Percentiles rank a stretch among this genome's conserved stretches.
phyloP scores from a whole-genome alignment of 208 protist genomes.

The Leishmania braziliensis region DNA sequence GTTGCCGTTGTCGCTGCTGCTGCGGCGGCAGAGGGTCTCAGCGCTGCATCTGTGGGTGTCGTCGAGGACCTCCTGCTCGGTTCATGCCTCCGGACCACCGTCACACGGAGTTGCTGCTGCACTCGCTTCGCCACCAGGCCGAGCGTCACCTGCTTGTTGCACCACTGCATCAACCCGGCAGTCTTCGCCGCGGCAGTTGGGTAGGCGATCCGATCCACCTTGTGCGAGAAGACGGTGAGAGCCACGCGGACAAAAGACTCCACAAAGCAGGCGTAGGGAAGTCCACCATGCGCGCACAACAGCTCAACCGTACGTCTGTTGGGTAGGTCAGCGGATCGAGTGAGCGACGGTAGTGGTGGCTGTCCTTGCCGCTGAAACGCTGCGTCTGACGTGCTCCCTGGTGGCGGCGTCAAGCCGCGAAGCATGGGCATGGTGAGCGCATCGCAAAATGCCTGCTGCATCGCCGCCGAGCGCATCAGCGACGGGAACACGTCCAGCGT shows the following conservation, averaged over 20 bases:
- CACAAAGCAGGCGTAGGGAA: constrained; percentile 66
- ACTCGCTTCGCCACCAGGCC: constrained; percentile 39
- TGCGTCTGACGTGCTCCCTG: background rate
- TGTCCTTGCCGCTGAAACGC: background rate
- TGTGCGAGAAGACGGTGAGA: constrained; percentile 68
- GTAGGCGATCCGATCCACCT: constrained; percentile 44
- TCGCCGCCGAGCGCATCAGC: constrained; percentile 43
- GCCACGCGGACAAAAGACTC: constrained; percentile 79
- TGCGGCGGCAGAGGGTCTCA: background rate
- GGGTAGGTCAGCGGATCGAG: background rate
- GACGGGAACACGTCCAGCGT: constrained; percentile 69
- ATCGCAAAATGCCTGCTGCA: constrained; percentile 60
- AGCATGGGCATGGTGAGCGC: constrained; percentile 53
- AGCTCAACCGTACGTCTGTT: constrained; percentile 4
- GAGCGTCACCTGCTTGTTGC: constrained; percentile 63
- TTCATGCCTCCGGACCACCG: background rate
- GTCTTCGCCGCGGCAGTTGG: constrained; percentile 61
- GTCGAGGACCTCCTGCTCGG: background rate
- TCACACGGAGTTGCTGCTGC: constrained; percentile 12
- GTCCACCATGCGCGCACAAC: constrained; percentile 29
- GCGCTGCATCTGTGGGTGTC: background rate
- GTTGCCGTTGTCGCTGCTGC: background rate
- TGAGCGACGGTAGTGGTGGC: background rate
- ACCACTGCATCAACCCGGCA: constrained; percentile 68
- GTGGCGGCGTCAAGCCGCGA: constrained; percentile 11